Evolutionary conservation across 495 filamentous ascomycete species (phyloP).

Genomic region (Annulohypoxylon nitens): DNA sequence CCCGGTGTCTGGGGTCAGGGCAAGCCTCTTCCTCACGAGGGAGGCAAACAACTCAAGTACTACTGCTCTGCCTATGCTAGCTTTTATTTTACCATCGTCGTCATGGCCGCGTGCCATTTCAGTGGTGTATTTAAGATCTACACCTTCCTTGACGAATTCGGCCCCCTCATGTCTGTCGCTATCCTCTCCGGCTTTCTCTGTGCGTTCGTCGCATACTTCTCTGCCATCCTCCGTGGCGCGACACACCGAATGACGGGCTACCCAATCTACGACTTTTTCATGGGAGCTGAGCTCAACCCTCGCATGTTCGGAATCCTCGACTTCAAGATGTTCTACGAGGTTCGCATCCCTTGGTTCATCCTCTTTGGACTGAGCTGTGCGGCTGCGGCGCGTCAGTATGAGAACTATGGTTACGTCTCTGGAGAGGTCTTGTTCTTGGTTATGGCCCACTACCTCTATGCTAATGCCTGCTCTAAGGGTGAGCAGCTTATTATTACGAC

Average conservation of each 20-base stretch:
- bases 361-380: slow-evolving; percentile 83
- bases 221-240: slow-evolving; percentile 81
- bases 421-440: slow-evolving; percentile 89
- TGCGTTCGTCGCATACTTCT: slow-evolving; percentile 85
- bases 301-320: slow-evolving; percentile 93
- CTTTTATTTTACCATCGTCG: slow-evolving; percentile 85
- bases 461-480: slow-evolving; percentile 95
- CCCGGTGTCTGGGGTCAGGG: slow-evolving; percentile 87
- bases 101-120: slow-evolving; percentile 77
- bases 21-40: slow-evolving; percentile 85
- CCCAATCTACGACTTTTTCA: slow-evolving; percentile 97
- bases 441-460: slow-evolving; percentile 95
- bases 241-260: slow-evolving; percentile 93
- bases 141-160: slow-evolving; percentile 95
- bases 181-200: slow-evolving; percentile 89
- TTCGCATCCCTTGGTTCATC: slow-evolving; percentile 96
- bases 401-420: slow-evolving; percentile 89
- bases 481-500: slow-evolving; percentile 95
- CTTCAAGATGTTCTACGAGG: slow-evolving; percentile 99
- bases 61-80: slow-evolving; percentile 91
- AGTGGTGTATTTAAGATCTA: slow-evolving; percentile 90
- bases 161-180: slow-evolving; percentile 87
- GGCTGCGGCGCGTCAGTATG: slow-evolving; percentile 88
- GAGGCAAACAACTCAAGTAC: slow-evolving; percentile 87
- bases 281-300: slow-evolving; percentile 98